Evolutionary conservation across 208 protist species (phyloP).

Genomic region (Crithidia brevicula): DNA sequence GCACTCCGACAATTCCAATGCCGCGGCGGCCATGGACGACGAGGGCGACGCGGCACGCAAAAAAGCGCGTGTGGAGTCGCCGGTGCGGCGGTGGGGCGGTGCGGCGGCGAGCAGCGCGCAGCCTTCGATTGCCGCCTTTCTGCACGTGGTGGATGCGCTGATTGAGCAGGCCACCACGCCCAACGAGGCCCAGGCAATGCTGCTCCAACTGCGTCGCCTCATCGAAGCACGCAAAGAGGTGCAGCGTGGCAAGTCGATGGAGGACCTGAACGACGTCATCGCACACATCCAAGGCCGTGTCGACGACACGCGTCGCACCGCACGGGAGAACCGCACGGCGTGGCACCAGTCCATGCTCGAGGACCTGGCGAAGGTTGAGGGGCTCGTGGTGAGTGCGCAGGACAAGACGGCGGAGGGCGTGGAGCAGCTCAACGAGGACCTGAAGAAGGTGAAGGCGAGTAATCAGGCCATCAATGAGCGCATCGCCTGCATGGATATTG

Average conservation of each 20-base stretch:
- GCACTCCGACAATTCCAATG: not conserved
- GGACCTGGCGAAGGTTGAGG: conserved; percentile 56
- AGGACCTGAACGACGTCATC: conserved; percentile 59
- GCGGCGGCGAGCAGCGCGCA: not conserved
- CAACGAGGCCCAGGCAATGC: conserved; percentile 45
- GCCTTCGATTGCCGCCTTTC: conserved; percentile 30
- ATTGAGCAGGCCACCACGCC: conserved; percentile 25
- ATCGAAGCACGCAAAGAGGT: conserved; percentile 63
- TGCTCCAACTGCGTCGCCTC: conserved; percentile 65
- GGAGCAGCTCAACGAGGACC: conserved; percentile 70
- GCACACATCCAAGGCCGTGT: conserved; percentile 68
- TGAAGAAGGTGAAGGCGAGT: conserved; percentile 64
- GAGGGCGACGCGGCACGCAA: conserved; percentile 18
- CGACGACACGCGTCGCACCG: conserved; percentile 53
- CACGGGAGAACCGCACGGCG: conserved; percentile 34
- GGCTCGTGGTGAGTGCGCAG: conserved; percentile 49
- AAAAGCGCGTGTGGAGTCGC: conserved; percentile 37
- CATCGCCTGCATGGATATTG: conserved; percentile 78
- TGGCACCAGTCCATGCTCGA: conserved; percentile 44
- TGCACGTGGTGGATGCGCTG: conserved; percentile 50
- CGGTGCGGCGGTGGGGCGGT: conserved; percentile 11
- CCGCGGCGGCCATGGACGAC: not conserved
- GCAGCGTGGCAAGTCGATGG: conserved; percentile 40
- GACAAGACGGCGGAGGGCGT: conserved; percentile 63
- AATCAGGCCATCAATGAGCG: conserved; percentile 82